Evolutionary conservation across 768 basidiomycete species (phyloP).

Genomic region (Macrolepiota dolichaula): DNA sequence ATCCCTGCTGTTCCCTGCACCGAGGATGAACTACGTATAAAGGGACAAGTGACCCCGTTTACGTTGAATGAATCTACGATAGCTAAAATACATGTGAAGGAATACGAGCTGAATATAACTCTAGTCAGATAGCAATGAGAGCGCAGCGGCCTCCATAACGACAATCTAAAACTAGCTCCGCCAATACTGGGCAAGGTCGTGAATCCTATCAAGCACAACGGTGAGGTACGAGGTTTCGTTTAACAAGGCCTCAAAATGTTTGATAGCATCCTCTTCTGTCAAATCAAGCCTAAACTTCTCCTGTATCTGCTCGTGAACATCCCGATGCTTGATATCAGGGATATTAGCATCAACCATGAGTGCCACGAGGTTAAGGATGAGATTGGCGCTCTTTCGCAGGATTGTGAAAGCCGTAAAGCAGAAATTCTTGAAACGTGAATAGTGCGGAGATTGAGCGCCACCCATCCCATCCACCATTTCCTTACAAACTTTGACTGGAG

Average conservation of each 20-base stretch:
- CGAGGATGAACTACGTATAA: too few species aligned
- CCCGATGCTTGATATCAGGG: conserved; percentile 91
- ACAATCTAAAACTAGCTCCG: conserved; percentile 47
- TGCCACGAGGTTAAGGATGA: conserved; percentile 93
- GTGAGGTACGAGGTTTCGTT: conserved; percentile 96
- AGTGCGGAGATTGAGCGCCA: conserved; percentile 93
- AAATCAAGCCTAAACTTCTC: conserved; percentile 95
- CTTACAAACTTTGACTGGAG: conserved; percentile 97
- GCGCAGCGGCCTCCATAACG: background rate
- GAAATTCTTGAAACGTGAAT: conserved; percentile 91
- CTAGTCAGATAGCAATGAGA: background rate
- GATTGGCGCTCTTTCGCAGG: conserved; percentile 93
- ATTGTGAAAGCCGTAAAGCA: conserved; percentile 98
- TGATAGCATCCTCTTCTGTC: conserved; percentile 95
- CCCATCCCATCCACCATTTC: conserved; percentile 99
- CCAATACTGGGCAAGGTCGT: conserved; percentile 89
- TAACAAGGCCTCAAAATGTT: conserved; percentile 89
- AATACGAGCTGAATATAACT: background rate
- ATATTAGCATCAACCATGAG: conserved; percentile 98
- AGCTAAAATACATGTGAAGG: background rate
- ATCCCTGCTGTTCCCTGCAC: too few species aligned
- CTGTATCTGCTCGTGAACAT: conserved; percentile 86
- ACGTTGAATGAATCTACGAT: too few species aligned
- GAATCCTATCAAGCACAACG: conserved; percentile 90
- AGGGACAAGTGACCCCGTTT: too few species aligned